Evolutionary conservation across 495 filamentous ascomycete genomes (phyloP).

Genomic region (Tuber borchii): DNA sequence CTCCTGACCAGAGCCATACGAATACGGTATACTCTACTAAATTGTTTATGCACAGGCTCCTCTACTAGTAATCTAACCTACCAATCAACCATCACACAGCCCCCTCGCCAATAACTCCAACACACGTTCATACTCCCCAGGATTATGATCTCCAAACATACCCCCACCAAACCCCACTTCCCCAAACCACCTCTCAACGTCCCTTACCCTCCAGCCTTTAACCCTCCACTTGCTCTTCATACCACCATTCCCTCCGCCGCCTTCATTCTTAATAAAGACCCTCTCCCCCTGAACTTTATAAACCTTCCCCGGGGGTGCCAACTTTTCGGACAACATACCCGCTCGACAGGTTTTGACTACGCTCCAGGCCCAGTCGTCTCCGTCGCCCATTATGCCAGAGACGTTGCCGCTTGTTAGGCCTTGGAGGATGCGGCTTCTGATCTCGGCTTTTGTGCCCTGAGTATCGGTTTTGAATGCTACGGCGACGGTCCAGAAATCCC

Average conservation of each 20-base stretch:
- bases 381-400: conserved; percentile 49
- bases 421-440: conserved; percentile 53
- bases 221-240: conserved; percentile 45
- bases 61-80: not conserved
- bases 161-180: conserved; percentile 64
- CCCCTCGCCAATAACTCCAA: conserved; percentile 52
- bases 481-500: conserved; percentile 67
- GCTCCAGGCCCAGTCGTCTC: conserved; percentile 65
- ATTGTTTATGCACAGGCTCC: not conserved
- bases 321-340: conserved; percentile 62
- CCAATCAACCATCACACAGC: not conserved
- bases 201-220: conserved; percentile 57
- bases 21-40: not conserved
- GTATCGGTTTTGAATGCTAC: conserved; percentile 66
- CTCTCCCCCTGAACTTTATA: conserved; percentile 62
- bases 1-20: not conserved
- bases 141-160: conserved; percentile 71
- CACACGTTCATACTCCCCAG: conserved; percentile 63
- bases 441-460: conserved; percentile 57
- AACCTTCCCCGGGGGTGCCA: conserved; percentile 70
- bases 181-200: conserved; percentile 61
- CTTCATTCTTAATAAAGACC: conserved; percentile 48
- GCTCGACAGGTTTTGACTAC: conserved; percentile 61
- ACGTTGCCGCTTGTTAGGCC: conserved; percentile 42
- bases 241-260: conserved; percentile 28